phyloP scores from a whole-genome alignment of 208 protist genomes.

The Leishmania lainsoni region DNA sequence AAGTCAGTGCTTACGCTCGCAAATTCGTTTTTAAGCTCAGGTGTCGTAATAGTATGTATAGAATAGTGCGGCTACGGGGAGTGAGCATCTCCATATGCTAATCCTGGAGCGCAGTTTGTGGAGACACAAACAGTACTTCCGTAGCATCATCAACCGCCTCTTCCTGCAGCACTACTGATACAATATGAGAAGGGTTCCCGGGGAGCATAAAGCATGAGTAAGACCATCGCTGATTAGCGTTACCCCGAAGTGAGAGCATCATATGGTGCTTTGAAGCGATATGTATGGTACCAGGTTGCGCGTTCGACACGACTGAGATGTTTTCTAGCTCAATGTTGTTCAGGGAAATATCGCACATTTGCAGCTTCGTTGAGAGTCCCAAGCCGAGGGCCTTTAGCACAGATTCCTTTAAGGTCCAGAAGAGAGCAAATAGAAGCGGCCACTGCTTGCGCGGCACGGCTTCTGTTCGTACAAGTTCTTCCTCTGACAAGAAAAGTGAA shows the following conservation, averaged over 20 bases:
- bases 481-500: not conserved
- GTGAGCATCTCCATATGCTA: not conserved
- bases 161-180: not conserved
- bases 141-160: not conserved
- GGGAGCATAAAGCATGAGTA: slow-evolving; percentile 12
- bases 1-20: not conserved
- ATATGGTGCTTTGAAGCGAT: not conserved
- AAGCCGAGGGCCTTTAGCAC: slow-evolving; percentile 44
- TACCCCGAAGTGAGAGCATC: slow-evolving; percentile 15
- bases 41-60: not conserved
- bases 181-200: not conserved
- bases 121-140: slow-evolving; percentile 1
- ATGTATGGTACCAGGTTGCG: not conserved
- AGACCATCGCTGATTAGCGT: slow-evolving; percentile 8
- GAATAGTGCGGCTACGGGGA: not conserved
- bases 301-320: not conserved
- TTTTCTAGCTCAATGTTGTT: not conserved
- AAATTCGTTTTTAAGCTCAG: not conserved
- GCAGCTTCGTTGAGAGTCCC: slow-evolving; percentile 19
- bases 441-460: not conserved
- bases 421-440: slow-evolving; percentile 15
- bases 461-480: slow-evolving; percentile 4
- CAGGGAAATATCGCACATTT: slow-evolving; percentile 18
- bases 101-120: not conserved
- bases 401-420: slow-evolving; percentile 44